Evolutionary conservation across 441 rosid species (phyloP).

Genomic region (Geranium incanum): DNA sequence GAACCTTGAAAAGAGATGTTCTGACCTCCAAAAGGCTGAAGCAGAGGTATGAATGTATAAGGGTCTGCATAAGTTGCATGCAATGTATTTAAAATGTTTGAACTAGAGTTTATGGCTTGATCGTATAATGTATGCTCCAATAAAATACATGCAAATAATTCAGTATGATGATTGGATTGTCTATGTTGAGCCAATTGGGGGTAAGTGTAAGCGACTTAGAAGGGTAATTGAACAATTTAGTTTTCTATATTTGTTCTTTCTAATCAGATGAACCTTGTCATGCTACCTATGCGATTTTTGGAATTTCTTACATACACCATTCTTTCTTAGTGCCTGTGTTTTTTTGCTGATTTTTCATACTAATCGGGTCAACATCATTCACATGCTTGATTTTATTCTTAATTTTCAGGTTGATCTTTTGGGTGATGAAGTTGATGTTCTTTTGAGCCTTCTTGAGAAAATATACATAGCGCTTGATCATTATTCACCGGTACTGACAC

Average conservation of each 20-base stretch:
- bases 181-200: not conserved
- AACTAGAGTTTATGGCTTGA: not conserved
- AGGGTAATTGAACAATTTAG: not conserved
- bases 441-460: slow-evolving; percentile 71
- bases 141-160: not conserved
- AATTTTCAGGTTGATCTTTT: slow-evolving; percentile 77
- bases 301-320: not conserved
- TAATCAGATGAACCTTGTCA: not conserved
- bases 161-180: not conserved
- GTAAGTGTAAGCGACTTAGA: not conserved
- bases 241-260: slow-evolving; percentile 7
- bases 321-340: not conserved
- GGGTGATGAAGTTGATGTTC: slow-evolving; percentile 84
- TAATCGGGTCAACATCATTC: not conserved
- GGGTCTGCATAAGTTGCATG: slow-evolving; percentile 2
- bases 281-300: not conserved
- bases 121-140: not conserved
- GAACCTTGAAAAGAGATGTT: slow-evolving; percentile 45
- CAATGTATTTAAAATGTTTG: not conserved
- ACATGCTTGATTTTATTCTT: slow-evolving; percentile 13
- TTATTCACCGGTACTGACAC: slow-evolving; percentile 78
- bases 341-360: not conserved
- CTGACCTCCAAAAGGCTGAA: slow-evolving; percentile 86
- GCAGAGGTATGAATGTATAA: slow-evolving; percentile 53
- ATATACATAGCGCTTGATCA: slow-evolving; percentile 90